Evolutionary conservation across 2,329 filamentous ascomycete genomes (phyloP).

Genomic region (Pseudogymnoascus sp.): DNA sequence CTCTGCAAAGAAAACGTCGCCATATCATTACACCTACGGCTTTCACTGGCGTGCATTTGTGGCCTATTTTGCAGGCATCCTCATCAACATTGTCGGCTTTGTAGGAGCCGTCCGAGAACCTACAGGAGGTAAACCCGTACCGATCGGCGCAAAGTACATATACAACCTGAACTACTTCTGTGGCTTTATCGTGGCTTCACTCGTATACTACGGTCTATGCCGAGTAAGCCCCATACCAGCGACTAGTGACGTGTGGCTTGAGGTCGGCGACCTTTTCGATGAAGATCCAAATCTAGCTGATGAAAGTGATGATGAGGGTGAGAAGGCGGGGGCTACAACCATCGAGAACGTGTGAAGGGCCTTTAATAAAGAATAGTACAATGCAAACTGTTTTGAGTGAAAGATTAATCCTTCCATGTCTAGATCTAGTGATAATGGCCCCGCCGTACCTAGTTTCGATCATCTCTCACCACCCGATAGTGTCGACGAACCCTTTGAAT

Average conservation of each 20-base stretch:
- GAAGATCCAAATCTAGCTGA: slow-evolving; percentile 27
- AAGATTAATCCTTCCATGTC: background rate
- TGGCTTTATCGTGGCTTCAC: slow-evolving; percentile 63
- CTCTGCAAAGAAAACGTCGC: slow-evolving; percentile 54
- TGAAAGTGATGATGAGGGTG: background rate
- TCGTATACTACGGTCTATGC: slow-evolving; percentile 62
- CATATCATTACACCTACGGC: slow-evolving; percentile 67
- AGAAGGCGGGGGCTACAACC: background rate
- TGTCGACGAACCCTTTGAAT: too few species aligned
- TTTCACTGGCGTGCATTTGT: slow-evolving; percentile 76
- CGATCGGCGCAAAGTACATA: slow-evolving; percentile 71
- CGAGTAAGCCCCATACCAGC: slow-evolving; percentile 63
- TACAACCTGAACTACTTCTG: slow-evolving; percentile 89
- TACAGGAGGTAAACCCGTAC: slow-evolving; percentile 29
- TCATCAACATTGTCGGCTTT: slow-evolving; percentile 88
- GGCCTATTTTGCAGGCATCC: slow-evolving; percentile 72
- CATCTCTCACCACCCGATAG: too few species aligned
- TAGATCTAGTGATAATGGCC: background rate
- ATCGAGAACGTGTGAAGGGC: background rate
- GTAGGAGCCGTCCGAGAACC: slow-evolving; percentile 65
- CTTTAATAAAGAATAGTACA: background rate
- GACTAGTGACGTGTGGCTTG: slow-evolving; percentile 66
- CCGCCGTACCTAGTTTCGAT: background rate
- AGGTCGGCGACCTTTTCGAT: slow-evolving; percentile 57
- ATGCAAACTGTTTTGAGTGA: background rate